Evolutionary conservation across 73 alveolate species (phyloP).

Genomic region (Paramecium pentaurelia): DNA sequence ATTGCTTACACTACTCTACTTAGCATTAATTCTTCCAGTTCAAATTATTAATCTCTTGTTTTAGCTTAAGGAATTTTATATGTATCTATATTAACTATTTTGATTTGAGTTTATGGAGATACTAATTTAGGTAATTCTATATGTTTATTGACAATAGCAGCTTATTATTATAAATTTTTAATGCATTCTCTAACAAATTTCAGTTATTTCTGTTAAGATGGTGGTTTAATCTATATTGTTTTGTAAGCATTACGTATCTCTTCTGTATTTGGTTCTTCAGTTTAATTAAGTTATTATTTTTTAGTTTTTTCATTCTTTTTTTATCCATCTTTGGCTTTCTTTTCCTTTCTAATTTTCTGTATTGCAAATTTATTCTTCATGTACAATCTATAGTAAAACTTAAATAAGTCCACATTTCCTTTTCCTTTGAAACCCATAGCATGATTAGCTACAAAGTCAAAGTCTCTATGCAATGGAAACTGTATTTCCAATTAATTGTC

Average conservation of each 20-base stretch:
- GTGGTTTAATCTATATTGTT: neutral
- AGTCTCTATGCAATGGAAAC: neutral
- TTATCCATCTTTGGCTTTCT: neutral
- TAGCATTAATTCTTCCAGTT: neutral
- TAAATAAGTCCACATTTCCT: neutral
- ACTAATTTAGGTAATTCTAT: neutral
- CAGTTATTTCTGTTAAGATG: neutral
- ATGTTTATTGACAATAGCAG: neutral
- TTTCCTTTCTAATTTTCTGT: neutral
- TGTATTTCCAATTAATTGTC: neutral
- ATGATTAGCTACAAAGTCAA: conserved; percentile 2
- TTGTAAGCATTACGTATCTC: neutral
- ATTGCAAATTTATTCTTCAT: neutral
- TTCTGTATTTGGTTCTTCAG: conserved; percentile 31
- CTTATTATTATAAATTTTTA: neutral
- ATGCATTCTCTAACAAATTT: neutral
- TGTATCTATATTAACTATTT: neutral
- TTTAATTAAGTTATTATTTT: neutral
- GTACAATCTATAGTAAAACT: neutral
- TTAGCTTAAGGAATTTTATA: neutral
- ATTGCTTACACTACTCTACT: conserved; percentile 7
- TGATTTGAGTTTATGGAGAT: neutral
- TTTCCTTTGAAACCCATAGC: conserved; percentile 9
- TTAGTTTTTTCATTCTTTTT: neutral
- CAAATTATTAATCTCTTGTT: neutral